Evolutionary conservation across 306 rosid species (phyloP).

Genomic region (Fagus sylvatica): DNA sequence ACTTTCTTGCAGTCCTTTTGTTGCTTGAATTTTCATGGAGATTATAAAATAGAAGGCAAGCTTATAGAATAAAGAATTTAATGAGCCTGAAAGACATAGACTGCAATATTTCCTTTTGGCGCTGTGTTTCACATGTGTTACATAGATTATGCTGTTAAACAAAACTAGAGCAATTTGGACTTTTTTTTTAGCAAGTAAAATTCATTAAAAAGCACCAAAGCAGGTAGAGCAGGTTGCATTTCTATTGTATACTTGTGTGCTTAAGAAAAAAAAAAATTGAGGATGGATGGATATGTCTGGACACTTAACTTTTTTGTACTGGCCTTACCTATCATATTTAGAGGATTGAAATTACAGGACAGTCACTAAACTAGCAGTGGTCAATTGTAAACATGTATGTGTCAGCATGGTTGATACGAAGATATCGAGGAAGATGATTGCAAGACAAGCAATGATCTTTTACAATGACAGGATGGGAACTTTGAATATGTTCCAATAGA

Average conservation of each 20-base stretch:
- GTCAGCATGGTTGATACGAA: background rate
- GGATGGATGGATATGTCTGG: background rate
- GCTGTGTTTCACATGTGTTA: no score
- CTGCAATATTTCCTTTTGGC: no score
- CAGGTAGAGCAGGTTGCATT: background rate
- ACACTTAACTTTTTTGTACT: background rate
- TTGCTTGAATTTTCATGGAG: background rate
- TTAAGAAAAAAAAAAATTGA: background rate
- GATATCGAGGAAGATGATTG: background rate
- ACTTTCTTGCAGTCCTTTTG: conserved; percentile 1
- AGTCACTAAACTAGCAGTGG: background rate
- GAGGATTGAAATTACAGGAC: background rate
- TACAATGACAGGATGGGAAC: background rate
- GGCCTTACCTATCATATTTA: background rate
- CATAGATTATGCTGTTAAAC: background rate
- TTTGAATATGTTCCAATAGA: background rate
- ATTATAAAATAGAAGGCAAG: background rate
- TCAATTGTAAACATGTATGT: background rate
- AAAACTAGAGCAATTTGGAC: background rate
- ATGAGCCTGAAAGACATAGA: no score
- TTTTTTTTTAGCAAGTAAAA: background rate
- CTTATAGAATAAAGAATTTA: no score
- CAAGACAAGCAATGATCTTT: background rate
- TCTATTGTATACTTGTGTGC: background rate
- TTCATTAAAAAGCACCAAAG: background rate